These are phyloP conservation scores for Nymphaea thermarum DNA, from an alignment of 164 flowering plant genomes.

Conservation along the genomic window DNA sequence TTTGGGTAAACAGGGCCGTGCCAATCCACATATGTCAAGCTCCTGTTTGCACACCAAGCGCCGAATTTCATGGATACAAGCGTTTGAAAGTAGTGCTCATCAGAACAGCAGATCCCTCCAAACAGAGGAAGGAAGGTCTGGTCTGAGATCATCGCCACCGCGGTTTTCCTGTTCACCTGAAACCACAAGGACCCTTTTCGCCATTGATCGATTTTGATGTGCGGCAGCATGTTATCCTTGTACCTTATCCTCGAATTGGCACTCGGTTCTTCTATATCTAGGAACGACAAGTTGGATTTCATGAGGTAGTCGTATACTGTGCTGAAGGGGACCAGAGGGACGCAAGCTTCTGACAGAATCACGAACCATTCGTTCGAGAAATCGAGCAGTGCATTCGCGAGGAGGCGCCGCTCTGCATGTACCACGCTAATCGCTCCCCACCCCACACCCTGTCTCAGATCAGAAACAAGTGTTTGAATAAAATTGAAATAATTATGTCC, in stretches of 20 bases:
- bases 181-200: conserved; percentile 53
- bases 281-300: conserved; percentile 27
- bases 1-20: conserved; percentile 37
- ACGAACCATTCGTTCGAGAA: conserved; percentile 39
- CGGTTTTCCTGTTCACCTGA: conserved; percentile 22
- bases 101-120: conserved; percentile 21
- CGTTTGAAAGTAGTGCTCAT: conserved; percentile 40
- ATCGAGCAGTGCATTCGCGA: conserved; percentile 53
- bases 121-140: conserved; percentile 17
- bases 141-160: conserved; percentile 25
- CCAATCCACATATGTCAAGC: conserved; percentile 51
- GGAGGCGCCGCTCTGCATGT: conserved; percentile 44
- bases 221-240: conserved; percentile 28
- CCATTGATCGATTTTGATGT: conserved; percentile 21
- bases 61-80: conserved; percentile 16
- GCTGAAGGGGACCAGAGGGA: conserved; percentile 47
- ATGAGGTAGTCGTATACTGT: conserved; percentile 32
- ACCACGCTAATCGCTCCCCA: conserved; percentile 45
- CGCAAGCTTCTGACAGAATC: conserved; percentile 45
- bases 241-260: conserved; percentile 31
- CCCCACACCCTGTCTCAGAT: conserved; percentile 26
- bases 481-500: no score
- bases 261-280: conserved; percentile 26
- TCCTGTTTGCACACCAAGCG: conserved; percentile 27
- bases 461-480: neutral